phyloP scores from a whole-genome alignment of 768 basidiomycete species.

The Chalciporus sphaerocephalus region DNA sequence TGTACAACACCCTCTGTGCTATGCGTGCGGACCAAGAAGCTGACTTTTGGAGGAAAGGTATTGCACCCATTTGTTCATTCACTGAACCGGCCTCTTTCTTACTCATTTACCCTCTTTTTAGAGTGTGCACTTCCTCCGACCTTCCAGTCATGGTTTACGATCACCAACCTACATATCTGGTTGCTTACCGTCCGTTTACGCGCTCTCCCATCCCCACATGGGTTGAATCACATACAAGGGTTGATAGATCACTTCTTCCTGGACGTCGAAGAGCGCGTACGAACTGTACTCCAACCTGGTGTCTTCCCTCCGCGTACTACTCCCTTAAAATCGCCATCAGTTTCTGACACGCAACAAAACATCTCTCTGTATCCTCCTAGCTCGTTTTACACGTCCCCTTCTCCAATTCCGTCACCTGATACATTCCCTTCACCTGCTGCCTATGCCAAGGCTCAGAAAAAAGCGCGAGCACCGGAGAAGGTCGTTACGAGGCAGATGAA shows the following conservation, averaged over 20 bases:
- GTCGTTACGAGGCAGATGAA: conserved; percentile 86
- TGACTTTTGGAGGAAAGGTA: conserved; percentile 64
- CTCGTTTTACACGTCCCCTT: conserved; percentile 26
- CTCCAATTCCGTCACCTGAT: conserved; percentile 21
- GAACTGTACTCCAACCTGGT: conserved; percentile 67
- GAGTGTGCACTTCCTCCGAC: conserved; percentile 85
- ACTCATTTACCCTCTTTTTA: conserved; percentile 26
- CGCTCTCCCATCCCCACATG: conserved; percentile 66
- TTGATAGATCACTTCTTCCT: conserved; percentile 94
- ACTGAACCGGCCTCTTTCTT: background rate
- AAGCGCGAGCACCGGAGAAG: conserved; percentile 62
- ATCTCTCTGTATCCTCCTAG: conserved; percentile 22
- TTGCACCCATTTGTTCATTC: conserved; percentile 7
- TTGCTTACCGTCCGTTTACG: conserved; percentile 85
- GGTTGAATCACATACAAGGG: conserved; percentile 67
- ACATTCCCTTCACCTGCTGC: conserved; percentile 27
- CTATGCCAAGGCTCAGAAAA: conserved; percentile 27
- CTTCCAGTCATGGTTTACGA: conserved; percentile 95
- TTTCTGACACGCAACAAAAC: conserved; percentile 11
- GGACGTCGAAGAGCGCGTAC: conserved; percentile 87
- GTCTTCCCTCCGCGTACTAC: conserved; percentile 23
- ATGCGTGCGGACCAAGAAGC: conserved; percentile 54
- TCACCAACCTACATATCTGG: conserved; percentile 92
- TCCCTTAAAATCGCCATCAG: conserved; percentile 1
- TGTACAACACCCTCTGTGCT: conserved; percentile 58